A percentile compares a stretch with the other conserved stretches of the same genome.
Conservation (phyloP, 129 eudicot species). For the Helianthus tuberosus region DNA sequence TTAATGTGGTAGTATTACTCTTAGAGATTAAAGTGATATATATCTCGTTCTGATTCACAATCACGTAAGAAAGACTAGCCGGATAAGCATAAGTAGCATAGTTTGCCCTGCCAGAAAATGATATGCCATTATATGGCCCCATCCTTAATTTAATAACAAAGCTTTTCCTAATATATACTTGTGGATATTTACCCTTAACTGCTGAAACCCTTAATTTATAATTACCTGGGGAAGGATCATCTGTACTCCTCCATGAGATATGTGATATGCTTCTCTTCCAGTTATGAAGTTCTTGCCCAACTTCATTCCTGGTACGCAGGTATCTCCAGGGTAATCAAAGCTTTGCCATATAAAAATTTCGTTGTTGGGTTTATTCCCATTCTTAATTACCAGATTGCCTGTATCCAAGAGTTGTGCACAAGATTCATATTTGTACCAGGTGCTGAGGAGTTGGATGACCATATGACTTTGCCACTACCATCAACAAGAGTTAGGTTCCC, state of each 20-base stretch:
- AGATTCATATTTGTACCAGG: background rate
- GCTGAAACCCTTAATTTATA: background rate
- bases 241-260: conserved; percentile 29
- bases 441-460: conserved; percentile 34
- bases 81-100: background rate
- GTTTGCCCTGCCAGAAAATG: conserved; percentile 15
- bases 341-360: conserved; percentile 16
- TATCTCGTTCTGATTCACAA: conserved; percentile 15
- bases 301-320: conserved; percentile 16
- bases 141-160: conserved; percentile 19
- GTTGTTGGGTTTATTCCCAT: background rate
- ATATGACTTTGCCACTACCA: conserved; percentile 21
- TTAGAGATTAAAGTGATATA: background rate
- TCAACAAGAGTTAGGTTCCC: conserved; percentile 24
- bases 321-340: conserved; percentile 28
- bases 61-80: background rate
- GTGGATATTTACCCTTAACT: conserved; percentile 21
- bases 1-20: background rate
- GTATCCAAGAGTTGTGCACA: conserved; percentile 34
- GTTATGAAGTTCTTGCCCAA: conserved; percentile 19
- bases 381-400: conserved; percentile 31
- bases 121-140: conserved; percentile 25
- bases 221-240: conserved; percentile 34
- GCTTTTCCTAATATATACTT: conserved; percentile 5
- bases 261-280: conserved; percentile 23